Base-by-base conservation (phyloP, 2,329 filamentous ascomycete genomes). In the Ascomycota sp. region DNA sequence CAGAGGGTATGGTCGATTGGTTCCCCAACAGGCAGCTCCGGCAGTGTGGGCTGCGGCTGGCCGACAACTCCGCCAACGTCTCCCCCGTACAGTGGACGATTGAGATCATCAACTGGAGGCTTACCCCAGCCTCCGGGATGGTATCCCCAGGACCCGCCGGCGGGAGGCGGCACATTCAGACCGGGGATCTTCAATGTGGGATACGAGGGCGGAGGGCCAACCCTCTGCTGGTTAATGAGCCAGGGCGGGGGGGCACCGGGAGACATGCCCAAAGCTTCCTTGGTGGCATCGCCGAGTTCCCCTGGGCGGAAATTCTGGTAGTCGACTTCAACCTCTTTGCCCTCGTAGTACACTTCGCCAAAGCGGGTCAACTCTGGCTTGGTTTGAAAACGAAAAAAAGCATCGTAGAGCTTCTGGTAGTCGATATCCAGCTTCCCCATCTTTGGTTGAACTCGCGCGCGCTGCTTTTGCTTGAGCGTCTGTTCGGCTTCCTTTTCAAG, bases 291-390 rank as follows among this genome's bases (percentile, higher is more conserved):
- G 41, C 75, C 89, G 29, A 95, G 54, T 42, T 95, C 85, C 23
- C 89, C 89, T 1, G 89, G 81, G 38, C 83, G 74, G 35, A 94
- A 69, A 54, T 94, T 80, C 42, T 80, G 75, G 38, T 92, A 67
- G 48, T 95, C 92, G 1, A 89, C 93, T 54, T 98, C 89, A 46
- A 81, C 89, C 50, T 98, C 89, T 52, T 98, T 98, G 47, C 89
- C 89, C 54, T 98, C 89, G 50, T 95, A 95, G 53, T 98, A 98
- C n/a, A 98, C 85, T 52, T 98, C 89, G 25, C 89, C 89, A 43
- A 93, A 98, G 26, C 85, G 70, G 21, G 89, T 95, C 37, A 98
- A 59, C 41, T 83, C 75, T 0, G 89, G 89, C 55, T 98, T 98
- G 25, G 82, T 92, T 56, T 98, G 89, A 48, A 93, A 91, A 35